Evolutionary conservation across 2,329 filamentous ascomycete genomes (phyloP).

Genomic region (Pseudogymnoascus sp.): DNA sequence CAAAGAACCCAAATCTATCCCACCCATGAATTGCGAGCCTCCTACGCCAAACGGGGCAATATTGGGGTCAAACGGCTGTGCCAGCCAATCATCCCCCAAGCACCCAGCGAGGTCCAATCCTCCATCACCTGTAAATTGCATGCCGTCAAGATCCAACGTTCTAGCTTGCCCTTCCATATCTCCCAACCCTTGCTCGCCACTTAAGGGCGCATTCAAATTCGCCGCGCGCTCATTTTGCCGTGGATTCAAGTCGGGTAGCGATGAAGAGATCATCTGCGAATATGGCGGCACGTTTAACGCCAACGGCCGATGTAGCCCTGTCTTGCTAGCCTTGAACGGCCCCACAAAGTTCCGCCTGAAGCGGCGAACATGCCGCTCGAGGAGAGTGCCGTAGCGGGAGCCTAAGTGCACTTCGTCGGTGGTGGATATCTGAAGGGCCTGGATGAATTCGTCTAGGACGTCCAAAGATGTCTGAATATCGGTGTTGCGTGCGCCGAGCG

Average conservation of each 20-base stretch:
- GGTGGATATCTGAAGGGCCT: constrained; percentile 8
- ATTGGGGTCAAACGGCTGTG: constrained; percentile 10
- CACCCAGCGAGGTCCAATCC: not conserved
- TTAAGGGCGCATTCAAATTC: not conserved
- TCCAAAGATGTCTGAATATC: constrained; percentile 11
- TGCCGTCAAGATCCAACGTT: not conserved
- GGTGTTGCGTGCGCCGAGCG: constrained; percentile 11
- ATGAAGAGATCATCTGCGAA: not conserved
- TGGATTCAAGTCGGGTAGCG: not conserved
- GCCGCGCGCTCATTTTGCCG: not conserved
- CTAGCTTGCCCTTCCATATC: not conserved
- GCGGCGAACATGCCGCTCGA: constrained; percentile 12
- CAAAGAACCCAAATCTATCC: constrained; percentile 2
- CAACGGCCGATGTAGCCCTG: not conserved
- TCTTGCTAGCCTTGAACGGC: not conserved
- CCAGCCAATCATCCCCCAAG: constrained; percentile 9
- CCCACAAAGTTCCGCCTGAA: constrained; percentile 7
- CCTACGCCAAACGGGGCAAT: constrained; percentile 11
- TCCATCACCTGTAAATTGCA: not conserved
- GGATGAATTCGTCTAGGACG: constrained; percentile 10
- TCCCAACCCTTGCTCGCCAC: not conserved
- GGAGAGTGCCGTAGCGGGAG: constrained; percentile 12
- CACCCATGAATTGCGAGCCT: not conserved
- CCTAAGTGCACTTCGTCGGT: constrained; percentile 16
- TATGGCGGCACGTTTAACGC: not conserved